Conservation (phyloP, 2,329 filamentous ascomycete species). For the Apiospora rasikravindrae region DNA sequence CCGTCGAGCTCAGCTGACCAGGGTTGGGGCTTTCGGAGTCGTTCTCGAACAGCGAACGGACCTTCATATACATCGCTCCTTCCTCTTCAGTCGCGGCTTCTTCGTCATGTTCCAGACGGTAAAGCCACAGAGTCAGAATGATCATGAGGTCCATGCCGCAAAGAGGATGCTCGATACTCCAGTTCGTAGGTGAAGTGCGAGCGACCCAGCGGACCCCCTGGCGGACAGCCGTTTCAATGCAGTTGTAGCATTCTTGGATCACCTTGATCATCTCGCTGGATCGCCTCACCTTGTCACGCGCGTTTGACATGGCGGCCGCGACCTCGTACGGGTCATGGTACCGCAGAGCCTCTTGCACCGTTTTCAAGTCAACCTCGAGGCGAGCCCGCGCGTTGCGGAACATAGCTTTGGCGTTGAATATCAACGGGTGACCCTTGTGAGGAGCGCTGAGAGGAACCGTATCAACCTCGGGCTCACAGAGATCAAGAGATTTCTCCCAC, state of each 20-base stretch:
- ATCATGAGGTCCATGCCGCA: conserved; percentile 98
- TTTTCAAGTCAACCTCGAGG: conserved; percentile 93
- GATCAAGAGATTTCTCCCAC: conserved; percentile 96
- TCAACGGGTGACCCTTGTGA: conserved; percentile 92
- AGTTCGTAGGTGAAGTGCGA: conserved; percentile 96
- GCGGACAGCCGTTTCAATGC: conserved; percentile 91
- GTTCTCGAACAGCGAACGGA: conserved; percentile 88
- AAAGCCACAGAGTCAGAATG: conserved; percentile 96
- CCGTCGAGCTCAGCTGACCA: conserved; percentile 84
- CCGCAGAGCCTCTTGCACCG: conserved; percentile 91
- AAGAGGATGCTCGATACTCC: conserved; percentile 97
- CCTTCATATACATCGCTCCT: conserved; percentile 87
- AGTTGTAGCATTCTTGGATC: conserved; percentile 96
- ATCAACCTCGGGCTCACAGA: conserved; percentile 90
- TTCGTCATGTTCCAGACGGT: conserved; percentile 98
- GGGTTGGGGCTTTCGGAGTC: conserved; percentile 84
- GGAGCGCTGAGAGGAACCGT: conserved; percentile 90
- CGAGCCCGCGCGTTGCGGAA: conserved; percentile 92
- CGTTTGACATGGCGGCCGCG: conserved; percentile 93
- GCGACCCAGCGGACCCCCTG: conserved; percentile 98
- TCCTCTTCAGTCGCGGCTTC: conserved; percentile 87
- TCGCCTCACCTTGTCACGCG: conserved; percentile 91
- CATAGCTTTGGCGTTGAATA: conserved; percentile 98
- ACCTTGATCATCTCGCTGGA: conserved; percentile 98
- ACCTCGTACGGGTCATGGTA: conserved; percentile 98